Percentiles rank a stretch among this genome's conserved stretches.
Evolutionary conservation across 768 basidiomycete species (phyloP).

Genomic region (Lyophyllum semitale): DNA sequence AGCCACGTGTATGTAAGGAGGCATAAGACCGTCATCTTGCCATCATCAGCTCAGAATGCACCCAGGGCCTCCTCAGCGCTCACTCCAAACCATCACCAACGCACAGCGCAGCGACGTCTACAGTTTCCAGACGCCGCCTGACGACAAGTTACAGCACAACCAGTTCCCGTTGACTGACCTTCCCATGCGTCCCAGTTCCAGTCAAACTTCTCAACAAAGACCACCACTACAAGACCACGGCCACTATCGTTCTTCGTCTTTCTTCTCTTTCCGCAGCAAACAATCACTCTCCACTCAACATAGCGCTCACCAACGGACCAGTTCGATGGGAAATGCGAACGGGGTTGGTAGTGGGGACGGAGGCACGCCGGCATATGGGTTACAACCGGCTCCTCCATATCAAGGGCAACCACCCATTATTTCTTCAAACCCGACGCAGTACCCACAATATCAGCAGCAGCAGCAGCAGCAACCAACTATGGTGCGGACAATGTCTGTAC

Average conservation of each 20-base stretch:
- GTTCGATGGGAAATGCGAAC: constrained; percentile 12
- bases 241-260: constrained; percentile 62
- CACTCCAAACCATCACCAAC: constrained; percentile 12
- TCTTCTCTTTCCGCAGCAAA: constrained; percentile 62
- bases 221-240: constrained; percentile 20
- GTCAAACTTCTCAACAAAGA: constrained; percentile 19
- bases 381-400: neutral
- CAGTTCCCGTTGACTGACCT: constrained; percentile 19
- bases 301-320: constrained; percentile 18
- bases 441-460: constrained; percentile 9
- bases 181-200: constrained; percentile 20
- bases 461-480: constrained; percentile 13
- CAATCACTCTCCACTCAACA: constrained; percentile 27
- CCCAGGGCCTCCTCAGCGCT: constrained; percentile 3
- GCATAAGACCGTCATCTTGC: constrained; percentile 9
- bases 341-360: constrained; percentile 4
- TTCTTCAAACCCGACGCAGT: neutral
- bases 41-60: constrained; percentile 18
- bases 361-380: constrained; percentile 1
- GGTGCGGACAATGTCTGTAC: constrained; percentile 1
- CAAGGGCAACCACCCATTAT: constrained; percentile 3
- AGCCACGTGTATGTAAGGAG: constrained; percentile 16
- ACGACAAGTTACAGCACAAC: constrained; percentile 7
- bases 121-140: neutral
- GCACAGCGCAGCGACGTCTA: neutral